Conservation (phyloP, 2,329 filamentous ascomycete genomes). For the Gaeumannomyces tritici region DNA sequence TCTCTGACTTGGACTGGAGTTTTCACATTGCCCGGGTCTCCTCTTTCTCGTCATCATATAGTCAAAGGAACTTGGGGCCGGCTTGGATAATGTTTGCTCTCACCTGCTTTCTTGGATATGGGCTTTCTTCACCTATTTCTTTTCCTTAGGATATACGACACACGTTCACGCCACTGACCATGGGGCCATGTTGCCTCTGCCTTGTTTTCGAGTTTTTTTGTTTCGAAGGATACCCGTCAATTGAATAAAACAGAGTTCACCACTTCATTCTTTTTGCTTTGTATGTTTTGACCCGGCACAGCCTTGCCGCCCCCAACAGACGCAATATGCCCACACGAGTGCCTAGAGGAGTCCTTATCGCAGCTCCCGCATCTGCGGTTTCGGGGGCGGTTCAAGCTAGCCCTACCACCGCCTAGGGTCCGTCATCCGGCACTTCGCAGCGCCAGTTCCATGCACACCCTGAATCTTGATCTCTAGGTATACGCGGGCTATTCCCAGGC, state of each 20-base stretch:
- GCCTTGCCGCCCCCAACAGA: too few relatives aligned
- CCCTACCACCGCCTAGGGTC: too few relatives aligned
- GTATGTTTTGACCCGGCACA: too few relatives aligned
- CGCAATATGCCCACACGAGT: too few relatives aligned
- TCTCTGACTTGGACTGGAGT: not conserved
- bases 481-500: too few relatives aligned
- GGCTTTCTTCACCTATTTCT: not conserved
- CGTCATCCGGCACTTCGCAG: too few relatives aligned
- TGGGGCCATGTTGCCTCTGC: not conserved
- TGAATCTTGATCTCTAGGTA: too few relatives aligned
- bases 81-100: not conserved
- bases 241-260: not conserved
- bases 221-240: constrained; percentile 1
- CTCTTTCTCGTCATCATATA: not conserved
- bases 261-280: too few relatives aligned
- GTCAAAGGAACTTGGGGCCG: not conserved
- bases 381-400: too few relatives aligned
- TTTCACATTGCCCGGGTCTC: not conserved
- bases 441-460: too few relatives aligned
- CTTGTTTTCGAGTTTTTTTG: not conserved
- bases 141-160: not conserved
- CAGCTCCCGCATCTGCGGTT: too few relatives aligned
- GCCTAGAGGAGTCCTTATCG: too few relatives aligned
- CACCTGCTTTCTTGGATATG: not conserved
- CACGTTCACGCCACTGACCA: not conserved